Evolutionary conservation across 768 basidiomycete genomes (phyloP), one percentile per base, ranked within the genome.

Genomic region (Hygrophoropsis aurantiaca): DNA sequence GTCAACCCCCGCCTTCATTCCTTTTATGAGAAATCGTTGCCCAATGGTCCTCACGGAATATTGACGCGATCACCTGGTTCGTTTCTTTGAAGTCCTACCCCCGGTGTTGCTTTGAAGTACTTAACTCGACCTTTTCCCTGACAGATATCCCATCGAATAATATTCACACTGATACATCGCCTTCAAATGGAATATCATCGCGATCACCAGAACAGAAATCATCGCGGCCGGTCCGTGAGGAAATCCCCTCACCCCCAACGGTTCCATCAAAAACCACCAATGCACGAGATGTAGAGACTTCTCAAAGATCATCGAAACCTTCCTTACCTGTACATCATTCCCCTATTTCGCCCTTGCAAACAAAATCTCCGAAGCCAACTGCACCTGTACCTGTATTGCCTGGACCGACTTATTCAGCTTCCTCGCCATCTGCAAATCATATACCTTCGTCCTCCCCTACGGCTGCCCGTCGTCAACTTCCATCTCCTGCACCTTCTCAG

Each of bases 381-480:
- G 27, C 27, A 30, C 27, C 58, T 60, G 62, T 55, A 41, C 55
- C 39, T 40, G 13, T 16, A 13, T 9, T 40, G 39, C 49, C 40
- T 45, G 8, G 44, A 24, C 44, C 57, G 42, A 47, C 50, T 54
- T 63, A 43, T 60, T 60, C 53, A 58, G 53, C 52, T 42, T 64
- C 37, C 62, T 56, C 36, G 52, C 63, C 64, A 27, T 58, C 58
- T 47, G 62, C 61, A 52, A 66, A 66, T 64, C 62, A 64, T 40
- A 44, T 40, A 61, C 62, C 56, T 54, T 65, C 62, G 58, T 60
- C 49, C 58, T 52, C 54, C 44, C 55, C 58, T 51, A 54, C 56
- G 46, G 39, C 8, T 33, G 40, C 52, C 51, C 58, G 51, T 47
- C 59, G 50, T 55, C 40, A 16, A n/a, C 36, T 21, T 38, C 36